Conservation (phyloP, 2,329 filamentous ascomycete species). For the Bipolaris oryzae region DNA sequence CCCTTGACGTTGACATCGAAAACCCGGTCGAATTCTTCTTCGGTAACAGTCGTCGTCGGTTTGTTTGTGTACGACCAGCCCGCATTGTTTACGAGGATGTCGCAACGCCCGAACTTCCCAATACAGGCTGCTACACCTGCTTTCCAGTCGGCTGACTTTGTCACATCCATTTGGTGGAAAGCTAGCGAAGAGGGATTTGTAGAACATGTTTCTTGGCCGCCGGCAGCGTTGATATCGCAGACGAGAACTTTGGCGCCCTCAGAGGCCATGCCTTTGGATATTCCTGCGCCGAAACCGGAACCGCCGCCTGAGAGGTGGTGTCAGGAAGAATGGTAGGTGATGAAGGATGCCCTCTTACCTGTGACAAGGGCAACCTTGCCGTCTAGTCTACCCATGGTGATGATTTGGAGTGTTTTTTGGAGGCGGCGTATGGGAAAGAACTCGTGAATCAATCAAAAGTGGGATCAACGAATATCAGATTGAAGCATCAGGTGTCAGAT, state of each 20-base stretch:
- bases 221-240: conserved; percentile 63
- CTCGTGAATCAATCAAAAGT: no score
- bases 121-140: conserved; percentile 60
- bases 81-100: conserved; percentile 67
- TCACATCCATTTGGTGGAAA: conserved; percentile 58
- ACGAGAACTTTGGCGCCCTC: conserved; percentile 68
- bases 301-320: conserved; percentile 56
- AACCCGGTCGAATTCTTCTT: conserved; percentile 69
- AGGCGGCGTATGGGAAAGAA: neutral
- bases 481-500: neutral
- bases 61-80: conserved; percentile 61
- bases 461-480: neutral
- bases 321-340: conserved; percentile 12
- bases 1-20: conserved; percentile 73
- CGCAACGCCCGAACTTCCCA: conserved; percentile 60
- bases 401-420: neutral
- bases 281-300: conserved; percentile 68
- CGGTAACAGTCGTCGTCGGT: conserved; percentile 67
- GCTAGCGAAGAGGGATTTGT: conserved; percentile 47
- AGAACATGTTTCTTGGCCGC: conserved; percentile 57
- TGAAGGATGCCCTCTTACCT: conserved; percentile 38
- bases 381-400: conserved; percentile 52
- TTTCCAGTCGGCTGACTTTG: conserved; percentile 59
- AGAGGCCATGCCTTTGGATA: conserved; percentile 62
- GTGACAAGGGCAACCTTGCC: conserved; percentile 65